A percentile compares a stretch with the other conserved stretches of the same genome.
Evolutionary conservation across 352 stramenopile genomes (phyloP).

Genomic region (Phytophthora europaea): DNA sequence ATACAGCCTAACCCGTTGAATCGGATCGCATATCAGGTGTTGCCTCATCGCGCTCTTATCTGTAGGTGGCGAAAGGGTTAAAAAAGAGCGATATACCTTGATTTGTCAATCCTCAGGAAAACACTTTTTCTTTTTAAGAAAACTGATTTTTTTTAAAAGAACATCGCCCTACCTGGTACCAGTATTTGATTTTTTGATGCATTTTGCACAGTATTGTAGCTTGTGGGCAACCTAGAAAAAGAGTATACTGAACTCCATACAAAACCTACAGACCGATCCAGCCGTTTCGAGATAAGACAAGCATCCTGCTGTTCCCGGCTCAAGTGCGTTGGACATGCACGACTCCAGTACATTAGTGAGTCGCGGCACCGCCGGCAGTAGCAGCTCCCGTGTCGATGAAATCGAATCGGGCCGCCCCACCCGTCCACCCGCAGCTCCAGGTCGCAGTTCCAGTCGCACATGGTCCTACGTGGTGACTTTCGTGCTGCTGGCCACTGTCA

Average conservation of each 20-base stretch:
- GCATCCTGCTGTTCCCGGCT: constrained; percentile 22
- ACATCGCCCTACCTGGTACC: too few relatives aligned
- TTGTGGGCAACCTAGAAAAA: constrained; percentile 3
- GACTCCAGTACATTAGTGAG: constrained; percentile 32
- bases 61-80: too few relatives aligned
- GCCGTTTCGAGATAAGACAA: constrained; percentile 13
- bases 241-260: background rate
- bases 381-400: constrained; percentile 4
- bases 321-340: constrained; percentile 21
- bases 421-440: constrained; percentile 1
- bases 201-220: constrained; percentile 1
- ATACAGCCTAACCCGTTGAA: too few relatives aligned
- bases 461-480: constrained; percentile 27
- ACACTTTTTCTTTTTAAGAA: too few relatives aligned
- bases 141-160: too few relatives aligned
- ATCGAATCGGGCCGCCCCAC: constrained; percentile 22
- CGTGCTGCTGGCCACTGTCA: constrained; percentile 17
- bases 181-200: background rate
- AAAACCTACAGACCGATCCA: constrained; percentile 9
- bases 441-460: constrained; percentile 19
- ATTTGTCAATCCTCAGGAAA: too few relatives aligned
- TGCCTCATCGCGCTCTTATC: too few relatives aligned
- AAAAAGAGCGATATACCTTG: too few relatives aligned
- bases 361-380: constrained; percentile 11
- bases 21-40: too few relatives aligned